phyloP scores from a whole-genome alignment of 345 rosid species.

The Mercurialis annua region DNA sequence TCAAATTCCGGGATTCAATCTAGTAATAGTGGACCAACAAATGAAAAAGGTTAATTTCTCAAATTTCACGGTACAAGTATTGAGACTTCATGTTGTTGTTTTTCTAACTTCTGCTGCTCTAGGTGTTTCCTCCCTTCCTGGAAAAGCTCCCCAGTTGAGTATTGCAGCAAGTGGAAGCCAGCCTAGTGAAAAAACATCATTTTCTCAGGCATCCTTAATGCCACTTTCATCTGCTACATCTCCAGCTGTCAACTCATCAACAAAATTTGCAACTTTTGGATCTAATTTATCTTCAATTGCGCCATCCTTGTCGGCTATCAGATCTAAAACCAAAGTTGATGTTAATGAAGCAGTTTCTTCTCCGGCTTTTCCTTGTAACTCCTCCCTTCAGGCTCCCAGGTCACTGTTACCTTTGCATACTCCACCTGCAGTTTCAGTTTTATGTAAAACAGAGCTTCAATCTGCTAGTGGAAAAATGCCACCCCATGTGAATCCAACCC shows the following conservation, averaged over 20 bases:
- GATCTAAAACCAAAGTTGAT: conserved; percentile 28
- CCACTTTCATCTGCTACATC: conserved; percentile 41
- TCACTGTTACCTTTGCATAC: conserved; percentile 19
- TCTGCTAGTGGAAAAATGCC: conserved; percentile 2
- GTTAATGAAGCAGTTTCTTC: conserved; percentile 28
- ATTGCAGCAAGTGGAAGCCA: conserved; percentile 31
- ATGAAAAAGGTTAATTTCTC: conserved; percentile 23
- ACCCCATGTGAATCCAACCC: conserved; percentile 24
- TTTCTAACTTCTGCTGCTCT: conserved; percentile 34
- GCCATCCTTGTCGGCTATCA: conserved; percentile 13
- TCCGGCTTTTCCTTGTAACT: conserved; percentile 31
- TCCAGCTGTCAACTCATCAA: conserved; percentile 30
- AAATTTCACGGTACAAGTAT: conserved; percentile 27
- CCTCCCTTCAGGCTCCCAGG: conserved; percentile 35
- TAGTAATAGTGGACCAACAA: conserved; percentile 24
- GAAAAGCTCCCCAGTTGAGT: conserved; percentile 32
- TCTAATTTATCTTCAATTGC: conserved; percentile 9
- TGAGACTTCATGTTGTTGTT: conserved; percentile 33
- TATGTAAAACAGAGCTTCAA: conserved; percentile 10
- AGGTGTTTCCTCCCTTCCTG: conserved; percentile 28
- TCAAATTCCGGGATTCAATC: conserved; percentile 27
- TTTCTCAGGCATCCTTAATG: conserved; percentile 26
- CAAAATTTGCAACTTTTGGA: not conserved
- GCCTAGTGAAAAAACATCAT: conserved; percentile 37
- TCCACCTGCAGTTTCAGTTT: conserved; percentile 6